A percentile compares a stretch with the other conserved stretches of the same genome.
Conservation (phyloP, 1,139 yeast genomes). For the Debaryomyces sp. region DNA sequence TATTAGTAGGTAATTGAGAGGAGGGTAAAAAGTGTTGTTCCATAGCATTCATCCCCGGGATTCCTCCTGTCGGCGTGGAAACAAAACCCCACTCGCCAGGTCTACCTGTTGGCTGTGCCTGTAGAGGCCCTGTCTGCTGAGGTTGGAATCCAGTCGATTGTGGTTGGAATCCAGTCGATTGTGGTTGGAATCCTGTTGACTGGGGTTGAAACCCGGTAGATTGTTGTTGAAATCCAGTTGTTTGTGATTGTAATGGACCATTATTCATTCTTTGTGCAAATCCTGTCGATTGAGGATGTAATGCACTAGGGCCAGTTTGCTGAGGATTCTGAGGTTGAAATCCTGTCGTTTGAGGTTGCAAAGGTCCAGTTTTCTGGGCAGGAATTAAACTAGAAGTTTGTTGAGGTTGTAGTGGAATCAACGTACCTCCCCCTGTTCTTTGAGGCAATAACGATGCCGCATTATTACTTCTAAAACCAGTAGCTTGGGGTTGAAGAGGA, state of each 20-base stretch:
- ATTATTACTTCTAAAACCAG: constrained; percentile 17
- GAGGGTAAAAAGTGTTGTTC: constrained; percentile 78
- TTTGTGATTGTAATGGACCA: constrained; percentile 25
- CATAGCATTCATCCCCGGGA: constrained; percentile 77
- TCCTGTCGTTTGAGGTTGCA: constrained; percentile 12
- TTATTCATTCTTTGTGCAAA: constrained; percentile 8
- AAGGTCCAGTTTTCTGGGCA: constrained; percentile 35
- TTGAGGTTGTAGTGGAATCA: constrained; percentile 51
- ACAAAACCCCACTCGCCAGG: constrained; percentile 88
- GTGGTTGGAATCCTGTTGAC: constrained; percentile 31
- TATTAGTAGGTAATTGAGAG: constrained; percentile 41
- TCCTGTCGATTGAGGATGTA: constrained; percentile 8
- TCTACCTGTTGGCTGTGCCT: constrained; percentile 64
- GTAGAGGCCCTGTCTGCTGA: constrained; percentile 46
- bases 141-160: constrained; percentile 44
- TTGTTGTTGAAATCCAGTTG: constrained; percentile 32
- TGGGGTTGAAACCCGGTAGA: constrained; percentile 36
- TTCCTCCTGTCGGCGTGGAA: constrained; percentile 70
- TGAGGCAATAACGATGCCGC: constrained; percentile 32
- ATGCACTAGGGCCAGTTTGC: constrained; percentile 21
- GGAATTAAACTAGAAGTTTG: constrained; percentile 52
- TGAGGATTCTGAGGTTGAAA: constrained; percentile 22
- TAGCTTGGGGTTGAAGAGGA: constrained; percentile 23
- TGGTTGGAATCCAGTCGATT: constrained; percentile 43
- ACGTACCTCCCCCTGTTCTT: constrained; percentile 47